These are phyloP conservation scores for Orbilia blumenaviensis DNA, from an alignment of 2,329 filamentous ascomycete species.

Conservation along the genomic window DNA sequence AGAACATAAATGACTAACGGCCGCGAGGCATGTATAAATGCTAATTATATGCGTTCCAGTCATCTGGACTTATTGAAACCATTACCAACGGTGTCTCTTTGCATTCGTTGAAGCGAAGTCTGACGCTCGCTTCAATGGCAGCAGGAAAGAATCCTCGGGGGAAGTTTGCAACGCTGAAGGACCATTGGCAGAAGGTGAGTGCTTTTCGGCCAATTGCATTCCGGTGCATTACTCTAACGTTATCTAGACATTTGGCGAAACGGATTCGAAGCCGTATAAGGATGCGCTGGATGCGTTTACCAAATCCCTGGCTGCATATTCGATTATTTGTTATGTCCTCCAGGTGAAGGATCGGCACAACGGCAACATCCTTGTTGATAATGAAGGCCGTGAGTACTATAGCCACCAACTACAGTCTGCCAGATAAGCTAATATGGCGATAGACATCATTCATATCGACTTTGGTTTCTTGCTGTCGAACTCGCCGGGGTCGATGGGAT, in stretches of 20 bases:
- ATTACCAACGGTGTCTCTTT: conserved; percentile 89
- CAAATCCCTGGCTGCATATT: conserved; percentile 83
- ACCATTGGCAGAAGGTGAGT: conserved; percentile 77
- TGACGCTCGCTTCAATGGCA: conserved; percentile 79
- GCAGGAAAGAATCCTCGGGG: conserved; percentile 76
- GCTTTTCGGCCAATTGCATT: neutral
- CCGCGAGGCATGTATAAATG: conserved; percentile 2
- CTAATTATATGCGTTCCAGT: conserved; percentile 60
- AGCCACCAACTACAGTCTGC: neutral
- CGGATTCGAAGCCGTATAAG: conserved; percentile 74
- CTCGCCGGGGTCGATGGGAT: conserved; percentile 82
- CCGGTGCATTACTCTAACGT: conserved; percentile 8
- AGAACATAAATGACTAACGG: neutral
- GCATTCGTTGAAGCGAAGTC: conserved; percentile 81
- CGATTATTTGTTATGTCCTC: conserved; percentile 82
- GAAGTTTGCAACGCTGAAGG: conserved; percentile 79
- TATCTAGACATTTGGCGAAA: conserved; percentile 71
- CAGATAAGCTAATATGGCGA: neutral
- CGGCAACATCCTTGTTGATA: conserved; percentile 85
- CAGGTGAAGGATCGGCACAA: conserved; percentile 89
- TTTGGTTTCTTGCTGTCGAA: conserved; percentile 92
- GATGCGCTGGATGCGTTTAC: conserved; percentile 81
- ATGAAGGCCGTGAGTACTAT: conserved; percentile 69
- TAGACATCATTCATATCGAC: conserved; percentile 83
- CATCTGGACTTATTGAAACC: conserved; percentile 83